Conservation (phyloP, 371 early-diverging fungal genomes). For the Lichtheimia ramosa region DNA sequence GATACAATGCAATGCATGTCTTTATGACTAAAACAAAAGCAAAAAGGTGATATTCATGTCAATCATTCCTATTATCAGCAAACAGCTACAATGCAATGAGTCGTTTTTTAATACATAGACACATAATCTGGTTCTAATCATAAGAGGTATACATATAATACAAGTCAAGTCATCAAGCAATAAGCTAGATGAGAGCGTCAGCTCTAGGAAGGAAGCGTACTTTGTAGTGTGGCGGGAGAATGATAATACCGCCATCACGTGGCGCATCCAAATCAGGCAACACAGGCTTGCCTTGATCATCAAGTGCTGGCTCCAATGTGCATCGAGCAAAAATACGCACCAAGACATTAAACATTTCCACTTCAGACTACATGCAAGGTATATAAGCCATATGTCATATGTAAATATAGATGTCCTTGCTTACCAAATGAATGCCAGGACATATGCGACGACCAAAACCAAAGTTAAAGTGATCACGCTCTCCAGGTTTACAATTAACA, state of each 20-base stretch:
- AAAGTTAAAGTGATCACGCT: conserved; percentile 10
- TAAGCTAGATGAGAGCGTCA: background rate
- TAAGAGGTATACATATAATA: too few species aligned
- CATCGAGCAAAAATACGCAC: conserved; percentile 12
- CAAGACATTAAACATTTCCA: conserved; percentile 7
- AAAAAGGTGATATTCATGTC: too few species aligned
- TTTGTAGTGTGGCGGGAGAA: background rate
- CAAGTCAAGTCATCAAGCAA: too few species aligned
- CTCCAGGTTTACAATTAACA: conserved; percentile 12
- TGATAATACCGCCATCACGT: conserved; percentile 3
- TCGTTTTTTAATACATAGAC: too few species aligned
- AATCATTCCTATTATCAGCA: too few species aligned
- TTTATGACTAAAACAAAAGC: too few species aligned
- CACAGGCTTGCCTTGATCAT: conserved; percentile 4
- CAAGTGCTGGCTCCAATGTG: conserved; percentile 3
- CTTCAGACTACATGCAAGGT: conserved; percentile 3
- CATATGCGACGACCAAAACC: conserved; percentile 12
- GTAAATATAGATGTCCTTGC: background rate
- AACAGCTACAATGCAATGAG: too few species aligned
- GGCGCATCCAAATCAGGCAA: conserved; percentile 1
- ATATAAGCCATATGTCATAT: too few species aligned
- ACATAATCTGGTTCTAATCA: too few species aligned
- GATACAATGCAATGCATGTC: too few species aligned
- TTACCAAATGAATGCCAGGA: conserved; percentile 23
- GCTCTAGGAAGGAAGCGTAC: conserved; percentile 6